Evolutionary conservation across 257 asterid species (phyloP), one percentile per base, ranked within the genome.

Genomic region (Solanum megistacrolobum): DNA sequence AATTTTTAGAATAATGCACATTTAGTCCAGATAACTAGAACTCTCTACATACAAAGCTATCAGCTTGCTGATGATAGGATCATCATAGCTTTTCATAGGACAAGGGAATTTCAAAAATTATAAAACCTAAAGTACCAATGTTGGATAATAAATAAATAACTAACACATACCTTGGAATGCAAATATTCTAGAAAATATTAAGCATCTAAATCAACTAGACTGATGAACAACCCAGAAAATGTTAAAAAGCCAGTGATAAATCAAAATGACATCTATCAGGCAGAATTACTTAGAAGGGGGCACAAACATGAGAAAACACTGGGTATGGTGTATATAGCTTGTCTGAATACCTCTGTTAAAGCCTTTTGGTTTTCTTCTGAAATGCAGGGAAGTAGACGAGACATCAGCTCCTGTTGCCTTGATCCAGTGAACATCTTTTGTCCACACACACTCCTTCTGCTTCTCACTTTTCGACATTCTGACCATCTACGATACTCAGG

Each of bases 371-470:
- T 62, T 84, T 94, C 93, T 83, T 92, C 95, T 1, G 98, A 89
- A 71, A 92, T 83, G 71, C 25, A 39, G 9, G 88, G 91, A 76
- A 89, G 62, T 88, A 95, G 68, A 38, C 98, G 95, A 87, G 94
- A 89, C 38, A 94, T 68, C 23, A 95, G 86, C 83, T 94, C 98
- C 76, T 94, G 96, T 91, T 87, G 96, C 91, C 98, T 95, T 62
- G 62, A n/a, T 88, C 98, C 98, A 18, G 92, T 92, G 86, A 95
- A 95, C 90, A 95, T 87, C 88, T 91, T 92, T 90, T 91, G 94
- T 36, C 98, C 98, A 65, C 83, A 88, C 3, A 90, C 95, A 86
- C 92, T 87, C 87, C 89, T 95, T 89, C 88, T 90, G 90, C 91
- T 92, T 88, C 89, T 93, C 88, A 89, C 84, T 90, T 92, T 95